Conservation (phyloP, 164 flowering plant species). For the Vitis riparia region DNA sequence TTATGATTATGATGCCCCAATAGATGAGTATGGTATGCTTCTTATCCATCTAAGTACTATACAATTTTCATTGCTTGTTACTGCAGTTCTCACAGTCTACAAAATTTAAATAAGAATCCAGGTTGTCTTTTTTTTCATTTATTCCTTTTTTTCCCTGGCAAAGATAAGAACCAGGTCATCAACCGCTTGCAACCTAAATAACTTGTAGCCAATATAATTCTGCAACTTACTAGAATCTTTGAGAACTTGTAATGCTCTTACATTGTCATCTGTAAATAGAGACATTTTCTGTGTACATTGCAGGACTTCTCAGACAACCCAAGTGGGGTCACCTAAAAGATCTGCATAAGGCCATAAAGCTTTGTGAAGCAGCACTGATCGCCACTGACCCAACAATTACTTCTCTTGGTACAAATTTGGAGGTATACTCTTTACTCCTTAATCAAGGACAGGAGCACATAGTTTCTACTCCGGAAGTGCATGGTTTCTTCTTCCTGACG, state of each 20-base stretch:
- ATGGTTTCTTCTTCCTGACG: too few species aligned
- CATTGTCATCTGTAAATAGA: too few species aligned
- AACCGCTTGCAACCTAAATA: too few species aligned
- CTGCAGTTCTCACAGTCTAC: neutral
- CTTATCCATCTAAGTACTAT: neutral
- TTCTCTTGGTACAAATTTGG: conserved; percentile 73
- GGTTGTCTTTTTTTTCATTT: too few species aligned
- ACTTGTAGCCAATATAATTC: too few species aligned
- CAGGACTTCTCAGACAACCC: conserved; percentile 84
- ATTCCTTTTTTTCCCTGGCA: too few species aligned
- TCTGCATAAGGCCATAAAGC: conserved; percentile 86
- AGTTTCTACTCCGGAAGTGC: too few species aligned
- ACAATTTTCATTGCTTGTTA: neutral
- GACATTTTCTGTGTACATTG: conserved; percentile 9
- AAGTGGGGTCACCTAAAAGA: conserved; percentile 96
- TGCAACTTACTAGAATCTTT: too few species aligned
- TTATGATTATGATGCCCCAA: conserved; percentile 98
- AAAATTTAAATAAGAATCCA: too few species aligned
- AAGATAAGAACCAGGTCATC: too few species aligned
- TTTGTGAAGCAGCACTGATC: conserved; percentile 78
- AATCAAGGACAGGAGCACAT: neutral
- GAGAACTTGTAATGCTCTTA: too few species aligned
- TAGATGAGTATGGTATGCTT: conserved; percentile 91
- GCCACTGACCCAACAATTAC: conserved; percentile 71
- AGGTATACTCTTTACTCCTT: conserved; percentile 44